Evolutionary conservation across 805 yeast genomes (phyloP).

Genomic region (Scheffersomyces lignosus): DNA sequence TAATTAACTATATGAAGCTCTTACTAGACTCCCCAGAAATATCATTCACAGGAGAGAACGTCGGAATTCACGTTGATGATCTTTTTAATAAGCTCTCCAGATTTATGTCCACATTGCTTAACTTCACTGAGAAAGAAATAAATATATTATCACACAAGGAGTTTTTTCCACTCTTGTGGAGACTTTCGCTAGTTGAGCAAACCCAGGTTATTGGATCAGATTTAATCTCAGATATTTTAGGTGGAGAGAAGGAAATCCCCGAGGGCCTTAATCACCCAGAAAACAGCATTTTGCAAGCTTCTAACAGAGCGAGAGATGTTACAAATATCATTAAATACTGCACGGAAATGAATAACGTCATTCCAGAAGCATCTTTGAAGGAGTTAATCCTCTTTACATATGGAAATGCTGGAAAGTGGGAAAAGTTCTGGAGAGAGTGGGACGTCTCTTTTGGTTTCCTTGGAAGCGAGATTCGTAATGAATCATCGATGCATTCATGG

Average conservation of each 20-base stretch:
- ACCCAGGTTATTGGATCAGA: slow-evolving; percentile 21
- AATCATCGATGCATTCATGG: slow-evolving; percentile 18
- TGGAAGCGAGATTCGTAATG: slow-evolving; percentile 2
- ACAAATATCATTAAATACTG: slow-evolving; percentile 24
- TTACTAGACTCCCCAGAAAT: slow-evolving; percentile 35
- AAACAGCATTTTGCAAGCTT: slow-evolving; percentile 15
- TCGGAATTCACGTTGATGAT: slow-evolving; percentile 16
- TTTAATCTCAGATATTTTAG: slow-evolving; percentile 24
- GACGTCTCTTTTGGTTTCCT: slow-evolving; percentile 17
- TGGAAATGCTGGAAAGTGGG: slow-evolving; percentile 42
- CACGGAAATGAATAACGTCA: slow-evolving; percentile 6
- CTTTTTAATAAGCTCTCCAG: slow-evolving; percentile 24
- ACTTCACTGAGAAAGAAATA: slow-evolving; percentile 25
- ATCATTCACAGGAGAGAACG: slow-evolving; percentile 4
- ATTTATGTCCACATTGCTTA: slow-evolving; percentile 25
- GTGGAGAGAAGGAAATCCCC: slow-evolving; percentile 7
- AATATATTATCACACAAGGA: slow-evolving; percentile 24
- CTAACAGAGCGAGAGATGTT: slow-evolving; percentile 31
- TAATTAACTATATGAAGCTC: slow-evolving; percentile 29
- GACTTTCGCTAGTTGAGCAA: slow-evolving; percentile 20
- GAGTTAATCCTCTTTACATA: slow-evolving; percentile 37
- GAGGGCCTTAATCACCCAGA: background rate
- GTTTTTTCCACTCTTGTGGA: slow-evolving; percentile 36
- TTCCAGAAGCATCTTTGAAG: slow-evolving; percentile 18
- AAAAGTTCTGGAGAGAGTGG: slow-evolving; percentile 41